Evolutionary conservation across 192 early-diverging fungal genomes (phyloP), one percentile per base, ranked within the genome.

Genomic region (Coemansia sp.): DNA sequence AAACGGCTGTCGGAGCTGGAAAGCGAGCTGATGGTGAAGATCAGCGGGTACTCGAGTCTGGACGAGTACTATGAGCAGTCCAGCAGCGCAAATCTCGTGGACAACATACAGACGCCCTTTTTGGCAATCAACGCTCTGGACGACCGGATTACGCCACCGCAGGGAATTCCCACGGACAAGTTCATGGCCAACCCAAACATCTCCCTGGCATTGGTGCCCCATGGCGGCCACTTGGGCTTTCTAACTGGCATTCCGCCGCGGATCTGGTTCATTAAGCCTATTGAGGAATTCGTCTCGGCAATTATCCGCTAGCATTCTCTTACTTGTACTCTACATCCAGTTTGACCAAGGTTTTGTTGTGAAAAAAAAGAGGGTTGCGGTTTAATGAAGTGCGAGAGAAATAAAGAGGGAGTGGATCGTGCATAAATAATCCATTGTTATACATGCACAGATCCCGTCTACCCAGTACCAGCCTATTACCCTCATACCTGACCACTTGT

Each of bases 191-290:
- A 98, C 63, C 91, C 93, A 11, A 70, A 85, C 57, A 78, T 87
- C 20, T 53, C 93, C 1, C 62, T 96, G 41, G 93, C 88, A 1
- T 82, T 86, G 12, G 94, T 94, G 9, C 60, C 64, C 0, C 78
- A 82, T 39, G 96, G 96, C 41, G 96, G 96, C 5, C 96, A 98
- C 64, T 67, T 98, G 60, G 96, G 91, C 0, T 97, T 91, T 85
- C 64, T 81, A 8, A 63, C 76, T 11, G 66, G 66, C 14, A 17
- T 70, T 0, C 69, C 60, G 32, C 64, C 55, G 11, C 55, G 48
- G 15, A 69, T 76, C 17, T 90, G 89, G 89, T 81, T 80, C 15
- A 73, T 83, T 1, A 62, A 80, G n/a, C 89, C 89, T 2, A 62
- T 90, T 26, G 64, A 64, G 20, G 85, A 90, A 59, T 90, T 83